These are phyloP conservation scores for Bjerkandera adusta DNA, from an alignment of 1,284 basidiomycete species.

Conservation along the genomic window DNA sequence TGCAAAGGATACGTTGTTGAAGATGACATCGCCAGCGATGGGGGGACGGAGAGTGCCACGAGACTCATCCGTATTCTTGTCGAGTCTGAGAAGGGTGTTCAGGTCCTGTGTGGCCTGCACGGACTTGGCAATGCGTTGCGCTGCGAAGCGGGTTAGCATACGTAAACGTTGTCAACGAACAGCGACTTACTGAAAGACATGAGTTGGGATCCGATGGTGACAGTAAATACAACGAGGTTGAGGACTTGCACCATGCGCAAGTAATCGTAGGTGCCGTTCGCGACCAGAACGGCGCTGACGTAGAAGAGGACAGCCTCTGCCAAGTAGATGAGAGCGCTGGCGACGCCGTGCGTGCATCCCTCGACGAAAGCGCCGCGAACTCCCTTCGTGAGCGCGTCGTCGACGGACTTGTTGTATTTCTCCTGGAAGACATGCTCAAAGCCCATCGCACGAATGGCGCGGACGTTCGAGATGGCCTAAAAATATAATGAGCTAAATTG, in stretches of 20 bases:
- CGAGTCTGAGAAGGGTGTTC: constrained; percentile 62
- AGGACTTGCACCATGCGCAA: constrained; percentile 87
- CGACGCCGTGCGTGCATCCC: constrained; percentile 81
- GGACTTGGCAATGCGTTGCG: constrained; percentile 79
- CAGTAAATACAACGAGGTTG: constrained; percentile 90
- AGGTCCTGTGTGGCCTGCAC: constrained; percentile 81
- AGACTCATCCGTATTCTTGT: constrained; percentile 63
- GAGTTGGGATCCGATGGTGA: constrained; percentile 88
- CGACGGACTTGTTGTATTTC: constrained; percentile 65
- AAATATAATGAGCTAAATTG: constrained; percentile 9
- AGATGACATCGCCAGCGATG: constrained; percentile 62
- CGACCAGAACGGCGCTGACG: constrained; percentile 83
- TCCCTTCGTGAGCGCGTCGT: constrained; percentile 65
- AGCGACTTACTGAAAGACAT: constrained; percentile 79
- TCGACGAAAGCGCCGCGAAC: constrained; percentile 79
- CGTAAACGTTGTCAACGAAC: neutral
- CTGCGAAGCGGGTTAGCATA: constrained; percentile 36
- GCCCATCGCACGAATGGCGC: constrained; percentile 88
- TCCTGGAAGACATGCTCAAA: constrained; percentile 74
- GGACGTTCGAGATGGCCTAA: constrained; percentile 82
- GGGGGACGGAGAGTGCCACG: constrained; percentile 64
- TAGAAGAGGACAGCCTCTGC: constrained; percentile 91
- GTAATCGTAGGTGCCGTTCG: constrained; percentile 81
- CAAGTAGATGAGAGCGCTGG: constrained; percentile 82
- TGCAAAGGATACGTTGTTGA: constrained; percentile 74